Percentiles rank a stretch among this genome's conserved stretches.
These are phyloP conservation scores for Streptanthus diversifolius DNA, from an alignment of 345 rosid species.

Conservation along the genomic window DNA sequence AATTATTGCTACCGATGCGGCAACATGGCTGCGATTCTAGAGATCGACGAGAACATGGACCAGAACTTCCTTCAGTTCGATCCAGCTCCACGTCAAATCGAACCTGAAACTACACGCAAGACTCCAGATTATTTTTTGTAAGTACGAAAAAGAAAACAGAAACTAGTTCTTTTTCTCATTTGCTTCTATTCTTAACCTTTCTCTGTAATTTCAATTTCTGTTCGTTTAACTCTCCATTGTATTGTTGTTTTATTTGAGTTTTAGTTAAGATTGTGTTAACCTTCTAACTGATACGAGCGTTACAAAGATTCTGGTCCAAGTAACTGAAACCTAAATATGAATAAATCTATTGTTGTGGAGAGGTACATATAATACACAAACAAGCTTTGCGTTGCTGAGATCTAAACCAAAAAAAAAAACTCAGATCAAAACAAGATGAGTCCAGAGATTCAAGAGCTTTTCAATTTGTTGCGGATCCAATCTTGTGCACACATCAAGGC, in stretches of 20 bases:
- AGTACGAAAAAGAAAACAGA: conserved; percentile 28
- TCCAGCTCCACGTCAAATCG: conserved; percentile 91
- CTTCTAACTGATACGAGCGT: not conserved
- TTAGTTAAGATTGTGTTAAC: not conserved
- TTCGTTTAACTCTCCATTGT: conserved; percentile 3
- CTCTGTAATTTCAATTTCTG: not conserved
- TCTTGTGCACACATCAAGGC: conserved; percentile 81
- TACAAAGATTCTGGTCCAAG: conserved; percentile 4
- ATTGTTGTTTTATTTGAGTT: not conserved
- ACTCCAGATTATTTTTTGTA: conserved; percentile 97
- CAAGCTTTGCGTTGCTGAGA: conserved; percentile 3
- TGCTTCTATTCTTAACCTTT: not conserved
- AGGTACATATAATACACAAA: conserved; percentile 14
- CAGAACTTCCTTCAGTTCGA: conserved; percentile 93
- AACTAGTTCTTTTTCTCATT: not conserved
- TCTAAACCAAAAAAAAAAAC: conserved; percentile 3
- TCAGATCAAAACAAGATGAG: not conserved
- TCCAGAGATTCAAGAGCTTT: conserved; percentile 27
- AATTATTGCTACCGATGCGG: conserved; percentile 94
- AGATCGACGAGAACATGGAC: conserved; percentile 92
- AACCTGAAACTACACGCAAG: conserved; percentile 91
- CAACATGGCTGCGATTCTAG: conserved; percentile 95
- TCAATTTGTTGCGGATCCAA: conserved; percentile 61
- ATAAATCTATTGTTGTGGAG: conserved; percentile 3
- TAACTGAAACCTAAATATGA: not conserved